A percentile compares a stretch with the other conserved stretches of the same genome.
These are phyloP conservation scores for Luffa aegyptiaca DNA, from an alignment of 306 rosid species.

Conservation along the genomic window DNA sequence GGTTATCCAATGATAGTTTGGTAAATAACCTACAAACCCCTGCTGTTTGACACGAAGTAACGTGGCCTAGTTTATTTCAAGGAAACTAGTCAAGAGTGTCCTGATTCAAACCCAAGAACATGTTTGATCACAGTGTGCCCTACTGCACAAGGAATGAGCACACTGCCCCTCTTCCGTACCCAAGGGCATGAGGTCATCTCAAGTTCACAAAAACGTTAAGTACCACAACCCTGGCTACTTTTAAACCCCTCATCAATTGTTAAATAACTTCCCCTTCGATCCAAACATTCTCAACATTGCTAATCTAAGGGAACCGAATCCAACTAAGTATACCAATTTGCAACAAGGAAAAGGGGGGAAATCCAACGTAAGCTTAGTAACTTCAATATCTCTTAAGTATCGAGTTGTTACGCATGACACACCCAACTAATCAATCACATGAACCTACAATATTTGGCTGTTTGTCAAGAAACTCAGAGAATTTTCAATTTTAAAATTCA, in stretches of 20 bases:
- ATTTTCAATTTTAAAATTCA: neutral
- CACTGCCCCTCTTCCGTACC: neutral
- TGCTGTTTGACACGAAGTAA: neutral
- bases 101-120: neutral
- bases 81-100: neutral
- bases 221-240: neutral
- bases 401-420: neutral
- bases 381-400: neutral
- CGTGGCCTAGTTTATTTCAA: neutral
- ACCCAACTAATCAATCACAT: neutral
- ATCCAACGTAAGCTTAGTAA: neutral
- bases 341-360: neutral
- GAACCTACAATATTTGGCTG: neutral
- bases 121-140: neutral
- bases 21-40: neutral
- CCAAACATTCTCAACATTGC: neutral
- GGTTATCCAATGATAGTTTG: neutral
- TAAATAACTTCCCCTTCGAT: neutral
- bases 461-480: neutral
- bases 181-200: neutral
- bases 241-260: neutral
- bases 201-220: neutral
- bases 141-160: neutral
- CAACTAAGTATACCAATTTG: neutral
- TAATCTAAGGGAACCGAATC: neutral